Evolutionary conservation across 352 stramenopile species (phyloP).

Genomic region (Blastocystis hominis): DNA sequence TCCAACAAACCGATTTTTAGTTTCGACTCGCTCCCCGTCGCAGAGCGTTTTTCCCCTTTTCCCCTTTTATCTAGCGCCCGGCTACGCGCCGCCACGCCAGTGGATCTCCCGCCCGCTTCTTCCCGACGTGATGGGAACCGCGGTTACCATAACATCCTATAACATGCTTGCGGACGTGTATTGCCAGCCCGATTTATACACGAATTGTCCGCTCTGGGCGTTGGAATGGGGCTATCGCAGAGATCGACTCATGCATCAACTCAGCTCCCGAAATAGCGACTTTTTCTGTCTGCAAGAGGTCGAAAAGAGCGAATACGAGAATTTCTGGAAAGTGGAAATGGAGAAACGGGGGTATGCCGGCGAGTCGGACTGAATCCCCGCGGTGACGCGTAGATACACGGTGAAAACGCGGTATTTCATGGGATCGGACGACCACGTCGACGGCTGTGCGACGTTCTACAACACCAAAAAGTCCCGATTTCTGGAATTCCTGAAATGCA

Average conservation of each 20-base stretch:
- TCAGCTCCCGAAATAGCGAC: constrained; percentile 81
- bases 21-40: neutral
- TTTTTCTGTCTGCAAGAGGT: constrained; percentile 95
- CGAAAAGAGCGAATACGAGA: constrained; percentile 94
- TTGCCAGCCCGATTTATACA: constrained; percentile 81
- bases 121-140: too few species aligned
- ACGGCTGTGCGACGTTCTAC: constrained; percentile 96
- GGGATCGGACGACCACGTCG: constrained; percentile 88
- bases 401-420: constrained; percentile 94
- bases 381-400: constrained; percentile 67
- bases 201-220: constrained; percentile 89
- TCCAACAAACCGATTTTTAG: neutral
- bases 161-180: constrained; percentile 82
- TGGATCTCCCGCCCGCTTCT: neutral
- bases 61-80: neutral
- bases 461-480: constrained; percentile 77
- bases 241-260: constrained; percentile 76
- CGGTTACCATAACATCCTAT: constrained; percentile 66
- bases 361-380: constrained; percentile 65
- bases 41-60: neutral
- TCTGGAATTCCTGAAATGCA: neutral
- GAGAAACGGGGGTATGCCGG: constrained; percentile 86
- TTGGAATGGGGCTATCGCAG: constrained; percentile 89
- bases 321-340: constrained; percentile 86
- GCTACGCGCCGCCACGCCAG: neutral